Evolutionary conservation across 306 rosid genomes (phyloP).

Genomic region (Pyrus pyrifolia): DNA sequence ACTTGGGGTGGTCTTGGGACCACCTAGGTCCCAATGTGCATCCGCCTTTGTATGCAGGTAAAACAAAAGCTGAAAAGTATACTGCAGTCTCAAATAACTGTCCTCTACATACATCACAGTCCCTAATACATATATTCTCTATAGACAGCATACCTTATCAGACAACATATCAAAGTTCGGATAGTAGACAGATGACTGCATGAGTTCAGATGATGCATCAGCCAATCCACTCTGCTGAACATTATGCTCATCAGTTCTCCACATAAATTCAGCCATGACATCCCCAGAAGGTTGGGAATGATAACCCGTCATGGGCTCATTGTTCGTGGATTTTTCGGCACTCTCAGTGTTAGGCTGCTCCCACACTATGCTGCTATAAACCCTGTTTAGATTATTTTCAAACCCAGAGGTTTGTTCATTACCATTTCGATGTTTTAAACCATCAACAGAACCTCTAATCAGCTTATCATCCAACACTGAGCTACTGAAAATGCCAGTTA

Average conservation of each 20-base stretch:
- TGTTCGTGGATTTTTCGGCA: conserved; percentile 1
- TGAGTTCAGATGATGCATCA: conserved; percentile 15
- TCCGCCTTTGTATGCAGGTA: background rate
- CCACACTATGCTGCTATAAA: background rate
- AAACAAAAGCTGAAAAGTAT: background rate
- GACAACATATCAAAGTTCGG: conserved; percentile 7
- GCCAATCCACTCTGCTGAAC: conserved; percentile 13
- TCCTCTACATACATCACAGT: background rate
- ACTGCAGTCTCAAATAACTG: background rate
- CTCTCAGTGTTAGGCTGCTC: conserved; percentile 6
- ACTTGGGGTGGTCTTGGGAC: too few relatives aligned
- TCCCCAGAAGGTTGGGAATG: conserved; percentile 13
- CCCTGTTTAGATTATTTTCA: conserved; percentile 1
- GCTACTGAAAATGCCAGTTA: conserved; percentile 10
- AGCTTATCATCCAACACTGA: conserved; percentile 15
- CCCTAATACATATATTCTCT: background rate
- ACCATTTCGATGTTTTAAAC: background rate
- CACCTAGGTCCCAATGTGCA: too few relatives aligned
- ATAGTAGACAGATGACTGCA: conserved; percentile 17
- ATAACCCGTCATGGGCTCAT: background rate
- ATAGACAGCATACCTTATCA: conserved; percentile 21
- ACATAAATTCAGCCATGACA: conserved; percentile 10
- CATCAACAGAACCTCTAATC: conserved; percentile 14
- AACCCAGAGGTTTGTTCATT: conserved; percentile 12
- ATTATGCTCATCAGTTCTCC: conserved; percentile 19